These are phyloP conservation scores for Dimocarpus longan DNA, from an alignment of 345 rosid genomes.

Conservation along the genomic window DNA sequence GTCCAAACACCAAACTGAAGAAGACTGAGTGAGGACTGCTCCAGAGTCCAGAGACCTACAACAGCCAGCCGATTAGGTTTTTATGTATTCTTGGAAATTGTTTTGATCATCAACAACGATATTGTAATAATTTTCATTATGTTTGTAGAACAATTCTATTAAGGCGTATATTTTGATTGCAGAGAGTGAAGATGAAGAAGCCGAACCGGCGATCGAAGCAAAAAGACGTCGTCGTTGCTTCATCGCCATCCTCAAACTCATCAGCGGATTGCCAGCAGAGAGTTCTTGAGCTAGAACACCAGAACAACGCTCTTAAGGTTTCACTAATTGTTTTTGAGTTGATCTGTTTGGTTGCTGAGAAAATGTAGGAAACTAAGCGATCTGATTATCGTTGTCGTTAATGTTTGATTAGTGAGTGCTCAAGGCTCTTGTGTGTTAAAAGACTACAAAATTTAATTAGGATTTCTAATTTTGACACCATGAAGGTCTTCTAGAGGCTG, in stretches of 20 bases:
- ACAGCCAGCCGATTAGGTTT: slow-evolving; percentile 1
- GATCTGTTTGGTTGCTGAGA: neutral
- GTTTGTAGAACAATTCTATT: neutral
- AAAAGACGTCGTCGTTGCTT: slow-evolving; percentile 31
- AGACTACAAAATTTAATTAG: neutral
- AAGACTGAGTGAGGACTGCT: neutral
- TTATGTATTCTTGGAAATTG: neutral
- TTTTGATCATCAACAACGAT: neutral
- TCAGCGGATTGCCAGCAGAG: slow-evolving; percentile 39
- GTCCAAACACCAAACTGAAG: neutral
- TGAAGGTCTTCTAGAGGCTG: neutral
- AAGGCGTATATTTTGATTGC: neutral
- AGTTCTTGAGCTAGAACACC: slow-evolving; percentile 64
- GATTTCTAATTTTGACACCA: neutral
- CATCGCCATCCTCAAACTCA: slow-evolving; percentile 30
- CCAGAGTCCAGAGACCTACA: neutral
- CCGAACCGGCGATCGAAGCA: slow-evolving; percentile 61
- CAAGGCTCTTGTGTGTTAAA: neutral
- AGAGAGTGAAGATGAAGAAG: slow-evolving; percentile 50
- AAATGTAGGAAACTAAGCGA: neutral
- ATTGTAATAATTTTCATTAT: neutral
- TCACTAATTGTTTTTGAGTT: neutral
- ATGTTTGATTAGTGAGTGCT: neutral
- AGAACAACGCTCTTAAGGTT: slow-evolving; percentile 57
- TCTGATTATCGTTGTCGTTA: neutral